Evolutionary conservation across 2,329 filamentous ascomycete genomes (phyloP).

Genomic region (Alternaria burnsii): DNA sequence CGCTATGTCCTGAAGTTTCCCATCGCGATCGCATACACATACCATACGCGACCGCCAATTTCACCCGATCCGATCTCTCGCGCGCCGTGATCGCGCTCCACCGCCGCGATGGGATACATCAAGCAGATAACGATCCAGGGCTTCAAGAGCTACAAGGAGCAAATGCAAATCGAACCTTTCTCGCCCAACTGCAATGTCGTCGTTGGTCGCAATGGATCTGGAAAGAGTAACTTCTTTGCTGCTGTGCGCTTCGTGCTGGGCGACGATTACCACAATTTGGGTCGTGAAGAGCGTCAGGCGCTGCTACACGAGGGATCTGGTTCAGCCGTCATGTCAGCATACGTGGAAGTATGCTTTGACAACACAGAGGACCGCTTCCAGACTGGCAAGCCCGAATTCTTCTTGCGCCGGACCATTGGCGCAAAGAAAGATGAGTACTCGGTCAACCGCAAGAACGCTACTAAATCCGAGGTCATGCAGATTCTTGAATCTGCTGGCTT

Average conservation of each 20-base stretch:
- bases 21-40: slow-evolving; percentile 21
- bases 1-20: slow-evolving; percentile 30
- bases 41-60: slow-evolving; percentile 5
- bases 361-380: slow-evolving; percentile 96
- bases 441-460: slow-evolving; percentile 94
- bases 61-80: not conserved
- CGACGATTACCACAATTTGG: slow-evolving; percentile 96
- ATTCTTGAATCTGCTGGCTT: slow-evolving; percentile 95
- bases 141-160: slow-evolving; percentile 99
- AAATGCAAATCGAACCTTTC: slow-evolving; percentile 98
- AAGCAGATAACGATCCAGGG: slow-evolving; percentile 99
- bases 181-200: slow-evolving; percentile 98
- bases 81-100: slow-evolving; percentile 10
- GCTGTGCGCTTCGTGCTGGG: slow-evolving; percentile 98
- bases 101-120: slow-evolving; percentile 70
- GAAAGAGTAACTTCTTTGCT: slow-evolving; percentile 99
- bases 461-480: slow-evolving; percentile 93
- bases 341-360: slow-evolving; percentile 98
- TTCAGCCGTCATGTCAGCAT: slow-evolving; percentile 98
- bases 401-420: slow-evolving; percentile 91
- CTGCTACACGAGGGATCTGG: slow-evolving; percentile 98
- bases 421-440: slow-evolving; percentile 99
- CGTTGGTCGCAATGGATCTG: slow-evolving; percentile 97
- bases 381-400: slow-evolving; percentile 88
- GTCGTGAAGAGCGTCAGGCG: slow-evolving; percentile 92